phyloP scores from a whole-genome alignment of 805 yeast species.

The Kluyveromyces aestuarii region DNA sequence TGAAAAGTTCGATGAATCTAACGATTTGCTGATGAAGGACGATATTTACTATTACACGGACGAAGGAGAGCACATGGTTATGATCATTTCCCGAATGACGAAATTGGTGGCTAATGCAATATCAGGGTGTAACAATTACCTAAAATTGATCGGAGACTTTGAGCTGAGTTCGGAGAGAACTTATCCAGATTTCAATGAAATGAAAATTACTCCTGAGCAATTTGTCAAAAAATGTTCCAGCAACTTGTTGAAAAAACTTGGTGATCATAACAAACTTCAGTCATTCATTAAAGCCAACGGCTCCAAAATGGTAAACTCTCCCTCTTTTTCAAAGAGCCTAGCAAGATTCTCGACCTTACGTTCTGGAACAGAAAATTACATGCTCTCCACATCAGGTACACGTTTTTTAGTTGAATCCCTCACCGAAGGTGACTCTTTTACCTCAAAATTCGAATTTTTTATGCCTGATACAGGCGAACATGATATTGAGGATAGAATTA shows the following conservation, averaged over 20 bases:
- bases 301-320: not conserved
- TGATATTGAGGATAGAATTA: constrained; percentile 9
- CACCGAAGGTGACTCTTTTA: constrained; percentile 29
- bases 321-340: constrained; percentile 5
- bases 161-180: constrained; percentile 48
- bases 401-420: constrained; percentile 28
- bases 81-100: constrained; percentile 52
- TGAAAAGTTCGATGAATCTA: constrained; percentile 26
- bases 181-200: constrained; percentile 54
- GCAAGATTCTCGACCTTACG: constrained; percentile 30
- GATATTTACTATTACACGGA: constrained; percentile 45
- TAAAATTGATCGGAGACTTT: constrained; percentile 59
- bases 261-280: constrained; percentile 22
- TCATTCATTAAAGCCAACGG: constrained; percentile 6
- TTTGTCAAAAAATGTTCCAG: constrained; percentile 54
- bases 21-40: constrained; percentile 17
- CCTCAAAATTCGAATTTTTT: constrained; percentile 31
- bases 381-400: constrained; percentile 21
- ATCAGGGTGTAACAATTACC: constrained; percentile 39
- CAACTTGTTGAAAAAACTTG: constrained; percentile 42
- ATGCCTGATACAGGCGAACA: constrained; percentile 19
- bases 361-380: constrained; percentile 18
- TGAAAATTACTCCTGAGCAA: constrained; percentile 48
- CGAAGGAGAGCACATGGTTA: constrained; percentile 60
- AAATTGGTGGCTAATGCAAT: constrained; percentile 42